phyloP scores from a whole-genome alignment of 495 filamentous ascomycete genomes.

The Schizothecium vesticola region DNA sequence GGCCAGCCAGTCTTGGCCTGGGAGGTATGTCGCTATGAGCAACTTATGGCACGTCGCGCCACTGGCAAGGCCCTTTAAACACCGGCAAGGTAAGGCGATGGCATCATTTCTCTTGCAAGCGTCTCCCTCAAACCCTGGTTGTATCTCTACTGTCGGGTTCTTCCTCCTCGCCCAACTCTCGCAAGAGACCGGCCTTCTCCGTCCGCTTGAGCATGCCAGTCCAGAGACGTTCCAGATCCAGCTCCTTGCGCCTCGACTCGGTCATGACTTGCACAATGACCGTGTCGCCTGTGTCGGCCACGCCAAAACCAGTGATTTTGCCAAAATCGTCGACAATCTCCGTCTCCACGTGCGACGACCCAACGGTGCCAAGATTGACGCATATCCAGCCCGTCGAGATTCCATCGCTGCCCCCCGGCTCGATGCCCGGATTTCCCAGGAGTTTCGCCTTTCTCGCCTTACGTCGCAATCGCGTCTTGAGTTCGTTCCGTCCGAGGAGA shows the following conservation, averaged over 20 bases:
- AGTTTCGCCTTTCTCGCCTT: slow-evolving; percentile 75
- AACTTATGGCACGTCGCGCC: background rate
- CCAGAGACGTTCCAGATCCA: slow-evolving; percentile 84
- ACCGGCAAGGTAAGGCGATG: background rate
- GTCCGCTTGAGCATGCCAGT: slow-evolving; percentile 25
- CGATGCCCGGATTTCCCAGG: slow-evolving; percentile 48
- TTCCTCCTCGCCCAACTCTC: background rate
- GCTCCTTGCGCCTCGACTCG: slow-evolving; percentile 72
- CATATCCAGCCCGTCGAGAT: slow-evolving; percentile 93
- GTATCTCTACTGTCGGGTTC: background rate
- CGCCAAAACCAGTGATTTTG: slow-evolving; percentile 71
- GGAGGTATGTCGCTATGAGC: background rate
- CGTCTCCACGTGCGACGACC: slow-evolving; percentile 41
- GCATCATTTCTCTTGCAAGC: background rate
- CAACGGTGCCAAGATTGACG: slow-evolving; percentile 74
- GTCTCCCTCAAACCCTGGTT: background rate
- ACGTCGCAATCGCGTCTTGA: slow-evolving; percentile 78
- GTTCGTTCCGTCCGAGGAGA: slow-evolving; percentile 79
- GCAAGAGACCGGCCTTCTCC: background rate
- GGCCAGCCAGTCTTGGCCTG: background rate
- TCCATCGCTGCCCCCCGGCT: slow-evolving; percentile 62
- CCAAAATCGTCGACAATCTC: slow-evolving; percentile 37
- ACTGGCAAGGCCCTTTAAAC: background rate
- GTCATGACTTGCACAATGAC: slow-evolving; percentile 89
- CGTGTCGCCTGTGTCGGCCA: slow-evolving; percentile 46